Conservation (phyloP, 202 grass and related monocot species). For the Cymbopogon flexuosus region DNA sequence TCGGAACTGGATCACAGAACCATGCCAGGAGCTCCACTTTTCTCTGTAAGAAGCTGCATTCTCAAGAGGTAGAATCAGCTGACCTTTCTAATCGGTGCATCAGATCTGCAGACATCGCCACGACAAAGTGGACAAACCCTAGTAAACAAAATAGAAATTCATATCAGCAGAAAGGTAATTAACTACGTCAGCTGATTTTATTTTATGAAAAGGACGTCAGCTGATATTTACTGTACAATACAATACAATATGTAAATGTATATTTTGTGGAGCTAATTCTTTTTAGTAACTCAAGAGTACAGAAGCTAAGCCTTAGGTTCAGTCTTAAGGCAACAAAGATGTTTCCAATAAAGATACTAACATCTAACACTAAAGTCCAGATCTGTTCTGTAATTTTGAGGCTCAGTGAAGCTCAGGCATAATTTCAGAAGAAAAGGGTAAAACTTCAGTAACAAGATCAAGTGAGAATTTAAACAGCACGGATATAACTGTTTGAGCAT, state of each 20-base stretch:
- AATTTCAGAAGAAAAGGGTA: constrained; percentile 18
- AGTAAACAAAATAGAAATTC: constrained; percentile 4
- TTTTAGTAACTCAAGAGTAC: constrained; percentile 8
- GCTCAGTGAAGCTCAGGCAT: background rate
- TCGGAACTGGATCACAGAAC: constrained; percentile 17
- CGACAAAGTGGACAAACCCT: constrained; percentile 98
- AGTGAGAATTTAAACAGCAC: background rate
- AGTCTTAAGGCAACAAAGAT: background rate
- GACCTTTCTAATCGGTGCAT: constrained; percentile 47
- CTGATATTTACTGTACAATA: background rate
- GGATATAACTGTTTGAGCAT: background rate
- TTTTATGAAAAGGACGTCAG: background rate
- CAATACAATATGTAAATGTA: background rate
- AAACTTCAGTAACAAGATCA: background rate
- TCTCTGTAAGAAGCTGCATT: constrained; percentile 21
- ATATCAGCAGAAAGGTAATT: constrained; percentile 12
- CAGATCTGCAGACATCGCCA: constrained; percentile 72
- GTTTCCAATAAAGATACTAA: background rate
- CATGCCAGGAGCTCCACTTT: constrained; percentile 20
- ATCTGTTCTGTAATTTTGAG: background rate
- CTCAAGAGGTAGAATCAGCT: constrained; percentile 42
- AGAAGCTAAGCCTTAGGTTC: background rate
- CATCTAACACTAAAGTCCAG: background rate
- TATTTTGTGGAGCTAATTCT: background rate
- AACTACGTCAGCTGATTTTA: background rate